A percentile compares a stretch with the other conserved stretches of the same genome.
phyloP scores from a whole-genome alignment of 345 rosid species.

The Euclidium syriacum region DNA sequence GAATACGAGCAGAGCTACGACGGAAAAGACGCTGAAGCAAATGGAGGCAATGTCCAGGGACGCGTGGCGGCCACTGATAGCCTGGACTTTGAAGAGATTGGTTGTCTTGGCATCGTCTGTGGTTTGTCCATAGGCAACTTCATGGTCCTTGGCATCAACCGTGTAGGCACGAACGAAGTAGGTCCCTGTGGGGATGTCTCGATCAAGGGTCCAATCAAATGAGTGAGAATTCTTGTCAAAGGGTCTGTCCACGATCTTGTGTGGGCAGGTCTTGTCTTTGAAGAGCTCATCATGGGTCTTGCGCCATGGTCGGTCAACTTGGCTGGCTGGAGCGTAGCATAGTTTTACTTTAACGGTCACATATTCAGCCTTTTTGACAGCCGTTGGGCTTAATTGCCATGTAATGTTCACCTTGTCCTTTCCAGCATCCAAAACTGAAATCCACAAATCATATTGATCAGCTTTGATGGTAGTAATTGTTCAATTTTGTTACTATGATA shows the following conservation, averaged over 20 bases:
- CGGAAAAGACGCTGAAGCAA: constrained; percentile 37
- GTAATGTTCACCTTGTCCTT: constrained; percentile 15
- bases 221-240: constrained; percentile 16
- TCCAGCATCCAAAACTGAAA: constrained; percentile 23
- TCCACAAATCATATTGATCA: neutral
- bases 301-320: constrained; percentile 37
- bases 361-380: neutral
- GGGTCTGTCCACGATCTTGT: constrained; percentile 25
- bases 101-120: constrained; percentile 12
- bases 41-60: constrained; percentile 33
- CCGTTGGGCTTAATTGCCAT: constrained; percentile 27
- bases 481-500: no score
- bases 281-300: constrained; percentile 29
- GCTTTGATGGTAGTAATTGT: neutral
- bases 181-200: constrained; percentile 32
- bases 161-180: constrained; percentile 38
- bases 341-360: constrained; percentile 21
- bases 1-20: constrained; percentile 24
- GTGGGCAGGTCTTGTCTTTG: constrained; percentile 39
- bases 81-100: constrained; percentile 29
- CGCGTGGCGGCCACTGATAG: constrained; percentile 32
- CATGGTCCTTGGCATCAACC: constrained; percentile 5
- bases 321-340: constrained; percentile 39
- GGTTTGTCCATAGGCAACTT: constrained; percentile 36
- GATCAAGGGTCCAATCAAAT: constrained; percentile 18